Evolutionary conservation across 768 basidiomycete genomes (phyloP).

Genomic region (Suillus subluteus): DNA sequence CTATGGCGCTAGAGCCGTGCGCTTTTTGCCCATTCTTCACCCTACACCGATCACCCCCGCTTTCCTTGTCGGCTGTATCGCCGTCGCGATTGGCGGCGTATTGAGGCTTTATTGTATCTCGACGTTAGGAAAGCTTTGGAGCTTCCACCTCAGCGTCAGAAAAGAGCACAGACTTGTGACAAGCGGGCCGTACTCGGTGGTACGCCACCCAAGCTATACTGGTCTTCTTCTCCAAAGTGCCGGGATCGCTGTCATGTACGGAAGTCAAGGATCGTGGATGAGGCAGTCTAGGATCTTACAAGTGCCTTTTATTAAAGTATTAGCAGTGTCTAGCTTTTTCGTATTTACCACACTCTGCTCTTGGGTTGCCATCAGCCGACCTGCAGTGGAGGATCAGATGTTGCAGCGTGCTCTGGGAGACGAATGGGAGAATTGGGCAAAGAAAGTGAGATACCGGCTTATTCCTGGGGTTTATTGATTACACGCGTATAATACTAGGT

Average conservation of each 20-base stretch:
- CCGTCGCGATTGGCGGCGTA: constrained; percentile 22
- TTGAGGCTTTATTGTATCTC: constrained; percentile 29
- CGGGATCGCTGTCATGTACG: constrained; percentile 8
- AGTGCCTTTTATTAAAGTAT: background rate
- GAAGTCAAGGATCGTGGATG: constrained; percentile 20
- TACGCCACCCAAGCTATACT: constrained; percentile 36
- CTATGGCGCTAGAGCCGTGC: background rate
- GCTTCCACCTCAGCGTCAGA: constrained; percentile 30
- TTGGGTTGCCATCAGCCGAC: background rate
- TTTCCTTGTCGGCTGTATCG: constrained; percentile 18
- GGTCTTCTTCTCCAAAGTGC: constrained; percentile 16
- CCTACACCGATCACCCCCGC: constrained; percentile 12
- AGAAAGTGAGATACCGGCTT: constrained; percentile 31
- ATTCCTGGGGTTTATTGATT: constrained; percentile 36
- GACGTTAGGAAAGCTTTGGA: constrained; percentile 30
- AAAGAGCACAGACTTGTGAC: constrained; percentile 31
- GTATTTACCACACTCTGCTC: background rate
- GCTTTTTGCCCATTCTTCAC: background rate
- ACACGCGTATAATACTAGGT: no score
- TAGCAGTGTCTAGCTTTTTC: background rate
- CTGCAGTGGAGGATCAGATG: constrained; percentile 32
- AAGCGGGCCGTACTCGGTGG: constrained; percentile 30
- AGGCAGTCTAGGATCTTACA: constrained; percentile 13
- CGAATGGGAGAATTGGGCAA: constrained; percentile 38
- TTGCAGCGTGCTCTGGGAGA: constrained; percentile 33